These are phyloP conservation scores for Mantamonas sphyraenae DNA, from an alignment of 78 protist species.

Conservation along the genomic window DNA sequence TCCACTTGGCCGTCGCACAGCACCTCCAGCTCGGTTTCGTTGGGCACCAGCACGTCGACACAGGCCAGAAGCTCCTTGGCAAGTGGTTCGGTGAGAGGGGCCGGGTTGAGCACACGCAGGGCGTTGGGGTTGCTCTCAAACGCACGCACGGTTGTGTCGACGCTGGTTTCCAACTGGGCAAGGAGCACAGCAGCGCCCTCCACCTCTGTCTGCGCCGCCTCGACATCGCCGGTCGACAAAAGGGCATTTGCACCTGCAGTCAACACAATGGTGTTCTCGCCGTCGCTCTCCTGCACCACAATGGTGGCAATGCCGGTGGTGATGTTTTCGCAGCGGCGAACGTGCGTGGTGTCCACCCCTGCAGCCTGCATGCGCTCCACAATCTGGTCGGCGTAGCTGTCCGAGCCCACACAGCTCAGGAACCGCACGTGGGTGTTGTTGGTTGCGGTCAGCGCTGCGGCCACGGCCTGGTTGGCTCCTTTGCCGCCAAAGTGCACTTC, in stretches of 20 bases:
- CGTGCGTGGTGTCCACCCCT: background rate
- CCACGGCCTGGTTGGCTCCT: conserved; percentile 44
- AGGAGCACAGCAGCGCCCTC: background rate
- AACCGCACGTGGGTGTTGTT: background rate
- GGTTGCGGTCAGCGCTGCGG: conserved; percentile 4
- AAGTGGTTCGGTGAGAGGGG: conserved; percentile 9
- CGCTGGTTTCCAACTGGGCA: conserved; percentile 23
- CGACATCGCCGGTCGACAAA: background rate
- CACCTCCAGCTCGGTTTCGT: conserved; percentile 25
- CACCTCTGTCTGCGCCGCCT: background rate
- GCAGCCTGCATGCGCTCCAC: background rate
- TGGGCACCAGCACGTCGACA: conserved; percentile 4
- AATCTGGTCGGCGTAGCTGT: conserved; percentile 9
- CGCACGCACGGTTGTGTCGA: conserved; percentile 12
- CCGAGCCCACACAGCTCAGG: conserved; percentile 25
- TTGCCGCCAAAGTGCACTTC: conserved; percentile 39
- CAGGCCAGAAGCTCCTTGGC: background rate
- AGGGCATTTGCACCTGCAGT: conserved; percentile 7
- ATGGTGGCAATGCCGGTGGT: conserved; percentile 38
- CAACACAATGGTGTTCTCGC: conserved; percentile 27
- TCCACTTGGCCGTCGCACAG: background rate
- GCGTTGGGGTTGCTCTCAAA: conserved; percentile 1
- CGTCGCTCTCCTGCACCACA: conserved; percentile 10
- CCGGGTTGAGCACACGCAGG: conserved; percentile 22
- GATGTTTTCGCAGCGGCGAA: background rate